Base-by-base conservation (phyloP, 495 filamentous ascomycete species). In the Aspergillus incahuasiensis region DNA sequence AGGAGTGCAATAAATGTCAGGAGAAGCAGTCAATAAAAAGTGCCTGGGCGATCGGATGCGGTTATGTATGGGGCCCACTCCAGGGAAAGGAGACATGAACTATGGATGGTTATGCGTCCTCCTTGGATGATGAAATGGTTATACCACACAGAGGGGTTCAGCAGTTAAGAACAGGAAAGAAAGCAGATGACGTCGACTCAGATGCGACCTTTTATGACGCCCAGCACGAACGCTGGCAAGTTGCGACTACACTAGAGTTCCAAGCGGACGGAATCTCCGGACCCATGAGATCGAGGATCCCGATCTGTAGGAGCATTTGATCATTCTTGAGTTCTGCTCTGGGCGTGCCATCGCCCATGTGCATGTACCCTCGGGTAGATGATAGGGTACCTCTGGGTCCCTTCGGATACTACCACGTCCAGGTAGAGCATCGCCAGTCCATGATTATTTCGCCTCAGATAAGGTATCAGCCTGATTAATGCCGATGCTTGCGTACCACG, bases 131-230 rank as follows among this genome's bases (percentile, higher is more conserved):
- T 32, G 25, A 20, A 32, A 25, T 18, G 18, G 21, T 18, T 28
- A 42, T 44, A 34, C 20, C 30, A 28, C 24, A 49, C n/a, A 34
- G 41, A 54, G 58, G 51, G 58, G 50, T 54, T 54, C 49, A 34
- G 46, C 32, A 35, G 32, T 35, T 35, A 56, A 51, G 13, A 47
- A 50, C 19, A 13, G 34, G 20, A 22, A 55, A 60, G 52, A 48
- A 57, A 60, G 48, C 53, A 59, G 62, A 68, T 68, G 65, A 68
- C 65, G 65, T 68, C 65, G 60, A 61, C 59, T 28, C 51, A 8
- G 51, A 59, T 63, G 59, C 62, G 62, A 62, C 62, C 61, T 48
- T 62, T 54, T 30, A 62, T 63, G 63, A 63, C 58, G 58, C 46
- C 46, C 51, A 56, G 58, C 48, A 48, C 42, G 34, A 43, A 25